These are phyloP conservation scores for Ceratobasidium papillatum DNA, from an alignment of 1,284 basidiomycete species.

Conservation along the genomic window DNA sequence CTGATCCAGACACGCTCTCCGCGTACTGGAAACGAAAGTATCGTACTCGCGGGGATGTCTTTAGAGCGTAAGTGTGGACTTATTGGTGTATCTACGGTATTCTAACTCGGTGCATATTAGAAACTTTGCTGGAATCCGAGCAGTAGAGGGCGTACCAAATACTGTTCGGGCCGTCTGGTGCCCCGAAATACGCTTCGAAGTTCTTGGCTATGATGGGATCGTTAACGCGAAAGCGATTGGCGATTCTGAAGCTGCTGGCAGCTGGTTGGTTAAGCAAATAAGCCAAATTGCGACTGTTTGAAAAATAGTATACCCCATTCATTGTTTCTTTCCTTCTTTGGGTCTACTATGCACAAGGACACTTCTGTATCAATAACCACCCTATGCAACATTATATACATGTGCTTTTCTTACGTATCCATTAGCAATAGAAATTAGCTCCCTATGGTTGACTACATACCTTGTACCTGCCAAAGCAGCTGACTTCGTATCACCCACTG, in stretches of 20 bases:
- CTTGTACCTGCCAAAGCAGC: conserved; percentile 4
- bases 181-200: conserved; percentile 35
- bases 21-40: conserved; percentile 38
- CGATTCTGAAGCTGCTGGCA: conserved; percentile 26
- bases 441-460: neutral
- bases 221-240: conserved; percentile 35
- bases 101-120: neutral
- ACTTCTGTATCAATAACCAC: conserved; percentile 33
- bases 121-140: conserved; percentile 28
- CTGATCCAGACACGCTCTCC: conserved; percentile 30
- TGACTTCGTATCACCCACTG: neutral
- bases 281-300: conserved; percentile 13
- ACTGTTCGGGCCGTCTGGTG: conserved; percentile 38
- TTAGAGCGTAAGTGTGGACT: conserved; percentile 25
- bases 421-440: neutral
- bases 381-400: conserved; percentile 20
- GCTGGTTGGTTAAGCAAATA: conserved; percentile 27
- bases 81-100: no score
- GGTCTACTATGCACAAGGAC: neutral
- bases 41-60: conserved; percentile 27
- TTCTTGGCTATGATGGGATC: conserved; percentile 33
- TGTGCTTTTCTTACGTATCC: neutral
- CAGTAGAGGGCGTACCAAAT: conserved; percentile 28
- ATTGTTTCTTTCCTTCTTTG: neutral
- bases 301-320: conserved; percentile 20